Base-by-base conservation (phyloP, 148 eudicot species). In the Agrostemma githago region DNA sequence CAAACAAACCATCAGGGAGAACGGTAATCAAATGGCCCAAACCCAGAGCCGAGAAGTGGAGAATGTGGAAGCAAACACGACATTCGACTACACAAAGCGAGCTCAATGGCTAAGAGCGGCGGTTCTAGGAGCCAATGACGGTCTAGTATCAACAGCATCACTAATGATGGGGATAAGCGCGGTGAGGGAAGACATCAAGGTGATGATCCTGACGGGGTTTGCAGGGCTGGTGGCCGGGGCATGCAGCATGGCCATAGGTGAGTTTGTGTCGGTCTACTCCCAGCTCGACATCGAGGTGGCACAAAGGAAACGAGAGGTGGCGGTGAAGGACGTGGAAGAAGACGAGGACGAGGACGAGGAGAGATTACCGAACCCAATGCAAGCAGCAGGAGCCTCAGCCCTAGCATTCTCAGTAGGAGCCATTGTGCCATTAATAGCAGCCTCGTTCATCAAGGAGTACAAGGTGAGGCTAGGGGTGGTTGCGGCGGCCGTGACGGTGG, bases 161-260 rank as follows among this genome's bases (percentile, higher is more conserved):
- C 67, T 84, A 10, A 84, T 84, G 87, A 79, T 84, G 84, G 87
- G 87, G 0, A 74, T 84, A 7, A 84, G 87, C 5, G 87, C 84
- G 15, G 84, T 84, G 2, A 84, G 69, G 66, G 59, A 67, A 6
- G 85, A 84, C 42, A 51, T 82, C n/a, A 82, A 79, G 53, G 81
- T 62, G 56, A 82, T 79, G 79, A 67, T 84, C 34, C 73, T 84
- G 2, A 79, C 83, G 2, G 87, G 87, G 5, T 77, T 82, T 48
- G 87, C 85, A 0, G 85, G 87, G 20, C 43, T 84, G 6, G 79
- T 84, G 4, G 85, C 81, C 20, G 87, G 87, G 12, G 87, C 87
- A n/a, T 84, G 78, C 8, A 82, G 84, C 68, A 84, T 84, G 87
- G 87, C 85, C 34, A 82, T 82, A 6, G 87, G 87, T 2, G 87